A percentile compares a stretch with the other conserved stretches of the same genome.
Evolutionary conservation across 768 basidiomycete genomes (phyloP).

Genomic region (Chiua virens): DNA sequence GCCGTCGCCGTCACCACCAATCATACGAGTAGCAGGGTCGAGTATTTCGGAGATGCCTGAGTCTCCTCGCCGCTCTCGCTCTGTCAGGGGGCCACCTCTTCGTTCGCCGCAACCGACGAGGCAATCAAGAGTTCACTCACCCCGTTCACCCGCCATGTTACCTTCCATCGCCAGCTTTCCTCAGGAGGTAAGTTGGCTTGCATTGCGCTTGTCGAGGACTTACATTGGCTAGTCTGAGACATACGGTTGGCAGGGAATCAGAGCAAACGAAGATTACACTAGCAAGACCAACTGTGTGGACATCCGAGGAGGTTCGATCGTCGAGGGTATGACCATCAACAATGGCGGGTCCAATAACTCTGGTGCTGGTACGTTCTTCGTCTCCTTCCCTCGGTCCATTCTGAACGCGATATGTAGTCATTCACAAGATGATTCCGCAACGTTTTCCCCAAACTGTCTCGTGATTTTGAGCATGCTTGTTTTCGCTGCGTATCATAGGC

Average conservation of each 20-base stretch:
- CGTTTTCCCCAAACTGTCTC: too few relatives aligned
- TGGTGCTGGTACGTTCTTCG: slow-evolving; percentile 13
- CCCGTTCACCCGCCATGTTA: neutral
- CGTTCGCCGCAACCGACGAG: slow-evolving; percentile 1
- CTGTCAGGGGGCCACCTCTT: slow-evolving; percentile 6
- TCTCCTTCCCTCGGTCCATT: neutral
- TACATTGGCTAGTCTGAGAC: neutral
- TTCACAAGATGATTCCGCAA: slow-evolving; percentile 4
- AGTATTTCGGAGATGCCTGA: neutral
- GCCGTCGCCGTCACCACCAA: too few relatives aligned
- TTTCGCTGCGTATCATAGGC: too few relatives aligned
- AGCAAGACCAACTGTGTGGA: slow-evolving; percentile 3
- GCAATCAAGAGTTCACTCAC: neutral
- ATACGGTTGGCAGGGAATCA: neutral
- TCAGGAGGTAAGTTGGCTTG: neutral
- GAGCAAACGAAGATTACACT: neutral
- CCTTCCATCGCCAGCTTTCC: neutral
- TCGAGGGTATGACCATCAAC: slow-evolving; percentile 10
- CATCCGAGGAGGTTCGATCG: neutral
- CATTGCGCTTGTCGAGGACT: neutral
- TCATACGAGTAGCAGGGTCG: neutral
- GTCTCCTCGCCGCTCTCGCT: neutral
- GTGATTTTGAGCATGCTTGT: too few relatives aligned
- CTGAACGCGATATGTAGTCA: slow-evolving; percentile 3
- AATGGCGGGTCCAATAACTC: neutral